Evolutionary conservation across 169 alveolate species (phyloP), one percentile per base, ranked within the genome.

Genomic region (Fabrea salina): DNA sequence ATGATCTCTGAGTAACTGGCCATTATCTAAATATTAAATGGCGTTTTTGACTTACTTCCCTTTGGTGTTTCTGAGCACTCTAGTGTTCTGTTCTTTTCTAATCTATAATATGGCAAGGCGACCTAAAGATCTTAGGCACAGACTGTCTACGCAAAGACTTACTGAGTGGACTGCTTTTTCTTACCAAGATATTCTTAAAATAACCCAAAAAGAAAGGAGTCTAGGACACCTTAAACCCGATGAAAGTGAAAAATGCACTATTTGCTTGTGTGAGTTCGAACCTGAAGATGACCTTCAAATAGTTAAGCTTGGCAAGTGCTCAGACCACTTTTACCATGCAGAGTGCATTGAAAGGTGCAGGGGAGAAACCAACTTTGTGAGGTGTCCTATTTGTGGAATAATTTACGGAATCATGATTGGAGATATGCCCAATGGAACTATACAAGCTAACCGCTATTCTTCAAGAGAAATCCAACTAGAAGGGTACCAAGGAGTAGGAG

Each of bases 341-440:
- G 91, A 83, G 56, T 93, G 97, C 61, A 40, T 89, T 22, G 66
- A 66, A 47, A 50, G 78, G 2, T 68, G 61, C 40, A 53, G 84
- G 44, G 58, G 61, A 5, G 47, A 79, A 27, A 47, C 71, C 8
- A 37, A 83, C 13, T 72, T 79, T 54, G 30, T 91, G 0, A 82
- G 86, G 83, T 93, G 97, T 56, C 91, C 97, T 33, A 84, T 86
- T 33, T 93, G 97, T 57, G 80, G 77, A 19, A 84, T 59, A 49
- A 89, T 93, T 19, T 93, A 93, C 82, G 97, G 97, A 13, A 79
- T 80, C 25, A 57, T 85, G 84, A 85, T 56, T 37, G 97, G 97
- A 16, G 90, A 89, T 67, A 83, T 84, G 86, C 97, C 97, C 27
- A 72, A 75, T 27, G 97, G 97, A 5, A 61, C n/a, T n/a, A n/a